Conservation (phyloP, 176 grass and related monocot genomes). For the Chloris gayana region DNA sequence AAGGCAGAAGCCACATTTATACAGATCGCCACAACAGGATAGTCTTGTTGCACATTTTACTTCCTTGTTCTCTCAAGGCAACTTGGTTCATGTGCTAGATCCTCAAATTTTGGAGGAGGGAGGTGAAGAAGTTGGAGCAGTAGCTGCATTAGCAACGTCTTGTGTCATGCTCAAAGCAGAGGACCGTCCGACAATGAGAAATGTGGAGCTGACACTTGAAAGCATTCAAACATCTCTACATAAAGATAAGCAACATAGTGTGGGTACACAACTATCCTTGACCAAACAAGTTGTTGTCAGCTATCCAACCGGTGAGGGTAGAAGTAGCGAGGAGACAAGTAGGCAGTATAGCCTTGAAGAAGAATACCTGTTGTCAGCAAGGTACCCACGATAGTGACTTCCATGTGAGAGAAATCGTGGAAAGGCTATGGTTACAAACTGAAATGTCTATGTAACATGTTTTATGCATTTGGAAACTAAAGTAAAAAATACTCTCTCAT, state of each 20-base stretch:
- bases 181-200: slow-evolving; percentile 25
- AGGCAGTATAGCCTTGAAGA: neutral
- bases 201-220: slow-evolving; percentile 29
- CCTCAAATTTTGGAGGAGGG: slow-evolving; percentile 3
- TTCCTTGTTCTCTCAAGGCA: neutral
- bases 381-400: neutral
- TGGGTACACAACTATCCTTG: neutral
- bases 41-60: neutral
- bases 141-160: slow-evolving; percentile 22
- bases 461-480: neutral
- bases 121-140: slow-evolving; percentile 6
- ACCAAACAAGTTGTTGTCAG: neutral
- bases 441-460: neutral
- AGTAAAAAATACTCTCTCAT: neutral
- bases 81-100: neutral
- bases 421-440: neutral
- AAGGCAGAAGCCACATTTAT: neutral
- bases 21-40: neutral
- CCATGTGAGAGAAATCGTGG: neutral
- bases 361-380: neutral
- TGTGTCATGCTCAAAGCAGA: slow-evolving; percentile 40
- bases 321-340: neutral
- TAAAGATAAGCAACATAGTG: neutral
- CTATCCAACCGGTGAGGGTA: neutral
- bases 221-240: neutral